phyloP scores from a whole-genome alignment of 129 eudicot genomes.

The Glebionis coronaria region DNA sequence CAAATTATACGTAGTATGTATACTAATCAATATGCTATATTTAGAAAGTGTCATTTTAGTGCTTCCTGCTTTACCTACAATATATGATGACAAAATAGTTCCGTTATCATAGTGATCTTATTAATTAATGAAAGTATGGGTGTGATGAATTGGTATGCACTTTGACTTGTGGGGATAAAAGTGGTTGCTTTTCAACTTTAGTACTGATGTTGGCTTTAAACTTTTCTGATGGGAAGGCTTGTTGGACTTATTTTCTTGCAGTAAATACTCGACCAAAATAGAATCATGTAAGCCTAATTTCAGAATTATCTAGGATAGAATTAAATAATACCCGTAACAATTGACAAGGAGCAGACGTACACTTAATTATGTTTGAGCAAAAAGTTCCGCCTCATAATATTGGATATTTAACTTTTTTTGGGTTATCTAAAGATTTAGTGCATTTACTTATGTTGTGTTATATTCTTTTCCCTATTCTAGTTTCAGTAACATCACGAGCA shows the following conservation, averaged over 20 bases:
- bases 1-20: neutral
- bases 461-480: slow-evolving; percentile 10
- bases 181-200: slow-evolving; percentile 19
- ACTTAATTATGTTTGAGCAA: neutral
- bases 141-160: slow-evolving; percentile 18
- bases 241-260: neutral
- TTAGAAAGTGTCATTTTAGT: slow-evolving; percentile 13
- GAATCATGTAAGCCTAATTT: slow-evolving; percentile 6
- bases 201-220: slow-evolving; percentile 10
- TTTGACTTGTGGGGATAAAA: slow-evolving; percentile 25
- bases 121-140: slow-evolving; percentile 11
- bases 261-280: neutral
- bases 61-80: slow-evolving; percentile 22
- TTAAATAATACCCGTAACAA: neutral
- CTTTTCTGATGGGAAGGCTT: slow-evolving; percentile 9
- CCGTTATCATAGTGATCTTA: too few relatives aligned
- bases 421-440: neutral
- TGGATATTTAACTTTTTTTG: neutral
- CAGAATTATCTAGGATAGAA: neutral
- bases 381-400: neutral
- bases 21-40: slow-evolving; percentile 2
- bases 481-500: slow-evolving; percentile 53
- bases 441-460: slow-evolving; percentile 18
- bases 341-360: neutral
- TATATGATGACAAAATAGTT: slow-evolving; percentile 25